A percentile compares a stretch with the other conserved stretches of the same genome.
Conservation (phyloP, 306 rosid genomes). For the Morella rubra region DNA sequence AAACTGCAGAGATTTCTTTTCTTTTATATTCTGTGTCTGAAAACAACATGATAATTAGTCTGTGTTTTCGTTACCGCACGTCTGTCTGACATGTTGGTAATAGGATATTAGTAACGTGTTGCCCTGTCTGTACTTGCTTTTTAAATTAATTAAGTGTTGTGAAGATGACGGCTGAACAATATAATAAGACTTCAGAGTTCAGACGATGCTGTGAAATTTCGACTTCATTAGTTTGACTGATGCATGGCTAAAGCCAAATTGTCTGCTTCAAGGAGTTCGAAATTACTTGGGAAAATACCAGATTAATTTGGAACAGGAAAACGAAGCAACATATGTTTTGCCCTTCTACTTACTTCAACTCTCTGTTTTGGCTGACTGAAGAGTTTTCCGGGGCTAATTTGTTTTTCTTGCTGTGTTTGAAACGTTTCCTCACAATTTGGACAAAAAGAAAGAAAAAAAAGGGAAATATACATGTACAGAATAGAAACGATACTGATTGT, state of each 20-base stretch:
- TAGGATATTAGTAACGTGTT: background rate
- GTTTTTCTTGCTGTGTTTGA: background rate
- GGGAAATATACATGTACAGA: background rate
- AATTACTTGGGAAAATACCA: too few species aligned
- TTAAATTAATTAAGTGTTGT: background rate
- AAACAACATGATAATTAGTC: background rate
- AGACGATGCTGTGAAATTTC: too few species aligned
- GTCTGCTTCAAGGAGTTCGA: too few species aligned
- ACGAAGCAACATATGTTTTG: too few species aligned
- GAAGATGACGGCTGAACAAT: background rate
- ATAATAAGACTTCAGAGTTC: background rate
- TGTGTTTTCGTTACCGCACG: background rate
- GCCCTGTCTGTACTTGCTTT: background rate
- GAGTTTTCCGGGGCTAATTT: background rate
- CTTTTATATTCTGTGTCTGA: background rate
- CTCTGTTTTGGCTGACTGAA: too few species aligned
- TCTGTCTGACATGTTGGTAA: background rate
- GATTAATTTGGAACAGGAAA: too few species aligned
- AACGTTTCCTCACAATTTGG: background rate
- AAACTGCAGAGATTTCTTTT: constrained; percentile 1
- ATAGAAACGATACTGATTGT: background rate
- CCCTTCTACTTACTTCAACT: too few species aligned
- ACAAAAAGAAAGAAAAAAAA: background rate
- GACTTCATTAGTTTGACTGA: too few species aligned
- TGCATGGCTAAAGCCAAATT: too few species aligned